These are phyloP conservation scores for Cytospora chrysosperma DNA, from an alignment of 2,329 filamentous ascomycete genomes.

Conservation along the genomic window DNA sequence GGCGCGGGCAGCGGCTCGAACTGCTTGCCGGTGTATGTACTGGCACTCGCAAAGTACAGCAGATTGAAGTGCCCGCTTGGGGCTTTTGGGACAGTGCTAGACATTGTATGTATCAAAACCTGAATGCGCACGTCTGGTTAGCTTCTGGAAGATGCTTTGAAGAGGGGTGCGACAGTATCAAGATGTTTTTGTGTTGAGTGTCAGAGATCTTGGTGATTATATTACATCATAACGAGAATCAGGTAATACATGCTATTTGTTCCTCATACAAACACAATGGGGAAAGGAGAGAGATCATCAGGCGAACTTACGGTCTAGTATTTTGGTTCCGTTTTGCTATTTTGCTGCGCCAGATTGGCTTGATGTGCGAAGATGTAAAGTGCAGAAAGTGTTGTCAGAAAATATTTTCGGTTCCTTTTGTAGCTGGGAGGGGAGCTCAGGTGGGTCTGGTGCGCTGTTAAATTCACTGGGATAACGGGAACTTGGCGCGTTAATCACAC, in stretches of 20 bases:
- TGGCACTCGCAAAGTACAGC: slow-evolving; percentile 78
- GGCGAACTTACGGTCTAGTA: slow-evolving; percentile 33
- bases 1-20: slow-evolving; percentile 67
- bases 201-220: slow-evolving; percentile 74
- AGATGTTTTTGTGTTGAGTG: slow-evolving; percentile 26
- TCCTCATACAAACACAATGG: slow-evolving; percentile 33
- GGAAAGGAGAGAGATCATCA: not conserved
- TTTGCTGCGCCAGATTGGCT: not conserved
- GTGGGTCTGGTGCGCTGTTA: not conserved
- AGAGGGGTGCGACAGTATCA: slow-evolving; percentile 11
- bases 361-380: not conserved
- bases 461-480: not conserved
- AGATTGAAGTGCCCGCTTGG: slow-evolving; percentile 70
- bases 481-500: not conserved
- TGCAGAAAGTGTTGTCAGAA: not conserved
- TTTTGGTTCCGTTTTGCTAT: not conserved
- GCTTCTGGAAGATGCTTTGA: slow-evolving; percentile 26
- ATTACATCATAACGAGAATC: slow-evolving; percentile 52
- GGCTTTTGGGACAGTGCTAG: slow-evolving; percentile 42
- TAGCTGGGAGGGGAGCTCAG: slow-evolving; percentile 3
- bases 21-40: slow-evolving; percentile 67
- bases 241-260: slow-evolving; percentile 43
- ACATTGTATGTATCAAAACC: slow-evolving; percentile 13
- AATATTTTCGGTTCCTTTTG: slow-evolving; percentile 10
- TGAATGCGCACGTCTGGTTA: slow-evolving; percentile 25